Base-by-base conservation (phyloP, 805 yeast genomes). In the Limtongia smithiae region DNA sequence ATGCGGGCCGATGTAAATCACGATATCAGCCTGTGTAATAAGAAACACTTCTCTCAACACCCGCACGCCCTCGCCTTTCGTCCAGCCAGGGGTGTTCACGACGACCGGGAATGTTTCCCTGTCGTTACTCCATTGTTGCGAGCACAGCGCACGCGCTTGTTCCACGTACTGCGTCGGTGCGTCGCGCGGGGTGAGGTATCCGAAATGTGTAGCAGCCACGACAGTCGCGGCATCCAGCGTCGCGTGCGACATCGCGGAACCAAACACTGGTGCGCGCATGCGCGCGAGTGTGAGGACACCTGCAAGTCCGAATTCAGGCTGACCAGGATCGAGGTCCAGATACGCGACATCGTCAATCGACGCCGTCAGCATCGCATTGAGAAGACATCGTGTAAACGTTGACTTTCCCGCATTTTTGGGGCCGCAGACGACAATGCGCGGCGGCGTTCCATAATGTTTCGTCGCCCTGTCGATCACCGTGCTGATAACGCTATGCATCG, bases 61-160 rank as follows among this genome's bases (percentile, higher is more conserved):
- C 41, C 80, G 82, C 14, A 82, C 71, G 0, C 97, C 97, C 54
- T 79, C 80, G 0, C 96, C 97, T 65, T 85, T 85, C 27, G 88
- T 77, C 96, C 96, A 89, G 0, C 96, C 96, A 0, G 96, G 91
- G 0, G 90, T 78, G 60, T 89, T 89, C 3, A 90, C 73, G 1
- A 89, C 64, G 2, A 88, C 66, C 14, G 70, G 75, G 18, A 50
- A 18, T 9, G 25, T 27, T 17, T 14, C 12, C 17, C 14, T 17
- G 11, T 41, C 28, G 24, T 33, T 42, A 8, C 20, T 14, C 9
- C 24, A 30, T 20, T 44, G 44, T 14, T 38, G 8, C 3, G 42
- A 17, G 22, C 76, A 62, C 17, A 86, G 65, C 2, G 71, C 62
- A 31, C 65, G 61, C 3, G 80, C 67, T 15, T 75, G 65, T 0